Conservation (phyloP, 371 early-diverging fungal genomes). For the Mycotypha africana region DNA sequence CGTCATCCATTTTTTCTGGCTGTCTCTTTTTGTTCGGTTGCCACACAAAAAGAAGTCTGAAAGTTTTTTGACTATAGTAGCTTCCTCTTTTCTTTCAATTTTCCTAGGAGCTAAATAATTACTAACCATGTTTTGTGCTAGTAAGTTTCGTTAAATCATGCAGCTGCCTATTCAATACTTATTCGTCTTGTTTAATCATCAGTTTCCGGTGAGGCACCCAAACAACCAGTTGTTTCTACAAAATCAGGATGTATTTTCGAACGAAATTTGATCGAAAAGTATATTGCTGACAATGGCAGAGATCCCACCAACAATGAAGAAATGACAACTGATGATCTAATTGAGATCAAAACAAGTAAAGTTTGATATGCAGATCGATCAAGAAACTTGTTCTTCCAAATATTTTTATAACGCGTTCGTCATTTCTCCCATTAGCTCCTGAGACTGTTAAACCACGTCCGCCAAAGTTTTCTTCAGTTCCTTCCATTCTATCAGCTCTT, state of each 20-base stretch:
- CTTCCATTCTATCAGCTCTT: constrained; percentile 80
- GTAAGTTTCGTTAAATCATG: neutral
- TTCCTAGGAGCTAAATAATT: neutral
- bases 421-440: constrained; percentile 37
- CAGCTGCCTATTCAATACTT: neutral
- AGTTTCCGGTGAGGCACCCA: constrained; percentile 93
- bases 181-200: too few species aligned
- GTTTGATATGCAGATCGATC: neutral
- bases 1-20: too few species aligned
- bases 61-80: too few species aligned
- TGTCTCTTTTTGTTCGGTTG: too few species aligned
- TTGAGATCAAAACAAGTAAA: constrained; percentile 67
- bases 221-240: constrained; percentile 81
- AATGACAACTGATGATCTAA: constrained; percentile 72
- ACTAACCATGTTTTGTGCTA: constrained; percentile 7
- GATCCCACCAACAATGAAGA: constrained; percentile 82
- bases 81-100: neutral
- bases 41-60: neutral
- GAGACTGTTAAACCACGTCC: constrained; percentile 81
- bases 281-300: constrained; percentile 76
- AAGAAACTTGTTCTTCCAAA: too few species aligned
- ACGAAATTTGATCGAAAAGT: constrained; percentile 79
- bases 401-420: constrained; percentile 1
- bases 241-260: constrained; percentile 87
- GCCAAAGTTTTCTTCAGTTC: constrained; percentile 87